A percentile compares a stretch with the other conserved stretches of the same genome.
Conservation (phyloP, 352 stramenopile species). For the Globisporangium radiosum region DNA sequence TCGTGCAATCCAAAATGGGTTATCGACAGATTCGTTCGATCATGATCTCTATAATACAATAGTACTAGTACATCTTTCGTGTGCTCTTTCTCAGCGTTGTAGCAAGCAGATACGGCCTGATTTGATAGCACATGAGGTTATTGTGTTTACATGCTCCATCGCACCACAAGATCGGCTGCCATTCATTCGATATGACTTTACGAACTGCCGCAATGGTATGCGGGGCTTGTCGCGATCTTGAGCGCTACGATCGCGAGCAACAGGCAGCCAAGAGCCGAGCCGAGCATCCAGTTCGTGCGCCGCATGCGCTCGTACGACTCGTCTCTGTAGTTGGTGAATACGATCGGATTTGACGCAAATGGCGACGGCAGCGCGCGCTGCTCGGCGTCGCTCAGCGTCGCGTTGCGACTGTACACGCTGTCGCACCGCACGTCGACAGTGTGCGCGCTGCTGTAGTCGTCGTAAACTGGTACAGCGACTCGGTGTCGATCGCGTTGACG, state of each 20-base stretch:
- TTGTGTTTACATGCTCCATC: no score
- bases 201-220: no score
- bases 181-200: no score
- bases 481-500: neutral
- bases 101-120: no score
- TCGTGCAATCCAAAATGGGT: no score
- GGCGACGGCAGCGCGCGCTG: neutral
- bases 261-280: neutral
- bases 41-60: no score
- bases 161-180: no score
- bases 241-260: neutral
- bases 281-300: neutral
- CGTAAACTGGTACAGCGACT: neutral
- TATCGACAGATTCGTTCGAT: no score
- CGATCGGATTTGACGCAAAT: neutral
- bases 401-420: neutral
- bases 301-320: neutral
- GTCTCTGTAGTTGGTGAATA: neutral
- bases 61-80: no score
- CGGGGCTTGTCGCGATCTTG: neutral
- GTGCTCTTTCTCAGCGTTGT: no score
- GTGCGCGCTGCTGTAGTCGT: neutral
- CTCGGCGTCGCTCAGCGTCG: neutral
- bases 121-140: no score
- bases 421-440: neutral